Evolutionary conservation across 208 protist species (phyloP).

Genomic region (Trypanosoma vivax): DNA sequence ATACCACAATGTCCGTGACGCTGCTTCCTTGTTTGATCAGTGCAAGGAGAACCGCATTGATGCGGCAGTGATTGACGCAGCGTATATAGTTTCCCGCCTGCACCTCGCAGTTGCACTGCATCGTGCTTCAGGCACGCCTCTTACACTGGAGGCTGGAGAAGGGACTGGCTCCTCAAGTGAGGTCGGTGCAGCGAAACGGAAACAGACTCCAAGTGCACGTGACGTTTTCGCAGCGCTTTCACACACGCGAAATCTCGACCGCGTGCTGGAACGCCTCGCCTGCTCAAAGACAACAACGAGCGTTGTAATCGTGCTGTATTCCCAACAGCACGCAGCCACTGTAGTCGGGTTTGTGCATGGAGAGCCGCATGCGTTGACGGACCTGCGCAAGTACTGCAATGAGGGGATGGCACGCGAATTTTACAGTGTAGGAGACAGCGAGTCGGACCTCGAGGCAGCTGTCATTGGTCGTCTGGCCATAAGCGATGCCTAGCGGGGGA

Average conservation of each 20-base stretch:
- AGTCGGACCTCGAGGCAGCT: conserved; percentile 41
- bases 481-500: conserved; percentile 23
- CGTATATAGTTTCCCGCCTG: conserved; percentile 52
- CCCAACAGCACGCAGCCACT: not conserved
- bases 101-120: conserved; percentile 64
- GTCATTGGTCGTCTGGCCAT: conserved; percentile 49
- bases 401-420: conserved; percentile 15
- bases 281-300: conserved; percentile 35
- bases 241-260: conserved; percentile 53
- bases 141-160: conserved; percentile 1
- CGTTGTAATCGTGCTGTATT: conserved; percentile 36
- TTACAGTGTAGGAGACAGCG: conserved; percentile 10
- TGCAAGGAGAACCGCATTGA: conserved; percentile 40
- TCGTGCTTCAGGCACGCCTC: conserved; percentile 19
- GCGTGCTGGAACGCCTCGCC: conserved; percentile 44
- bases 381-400: not conserved
- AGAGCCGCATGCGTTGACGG: conserved; percentile 10
- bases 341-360: conserved; percentile 7
- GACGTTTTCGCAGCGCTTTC: conserved; percentile 58
- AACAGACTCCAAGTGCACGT: conserved; percentile 11
- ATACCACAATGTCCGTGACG: conserved; percentile 44
- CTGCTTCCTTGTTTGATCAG: conserved; percentile 30
- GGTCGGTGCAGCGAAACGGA: not conserved
- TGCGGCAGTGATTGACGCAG: conserved; percentile 63
- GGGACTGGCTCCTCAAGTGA: not conserved